phyloP scores from a whole-genome alignment of 768 basidiomycete species.

The Asterophora lycoperdoides region DNA sequence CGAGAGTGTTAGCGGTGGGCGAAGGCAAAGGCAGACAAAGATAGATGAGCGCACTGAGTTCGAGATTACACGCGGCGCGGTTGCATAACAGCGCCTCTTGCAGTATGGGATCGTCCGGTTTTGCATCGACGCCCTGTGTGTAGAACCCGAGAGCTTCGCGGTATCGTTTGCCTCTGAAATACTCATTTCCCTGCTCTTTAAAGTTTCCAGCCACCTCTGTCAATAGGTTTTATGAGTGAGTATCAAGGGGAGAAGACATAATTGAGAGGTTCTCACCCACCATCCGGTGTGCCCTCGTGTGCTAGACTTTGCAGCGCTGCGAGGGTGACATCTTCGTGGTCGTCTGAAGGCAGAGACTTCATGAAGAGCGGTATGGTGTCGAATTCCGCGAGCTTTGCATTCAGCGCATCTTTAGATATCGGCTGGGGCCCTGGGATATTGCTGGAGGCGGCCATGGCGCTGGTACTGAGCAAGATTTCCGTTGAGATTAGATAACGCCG shows the following conservation, averaged over 20 bases:
- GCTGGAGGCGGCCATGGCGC: slow-evolving; percentile 19
- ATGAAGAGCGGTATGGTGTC: slow-evolving; percentile 89
- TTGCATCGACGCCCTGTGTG: slow-evolving; percentile 82
- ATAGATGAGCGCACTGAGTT: slow-evolving; percentile 54
- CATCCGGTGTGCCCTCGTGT: slow-evolving; percentile 90
- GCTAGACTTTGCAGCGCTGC: slow-evolving; percentile 82
- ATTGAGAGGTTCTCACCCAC: slow-evolving; percentile 46
- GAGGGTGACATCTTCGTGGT: slow-evolving; percentile 58
- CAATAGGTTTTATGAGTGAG: neutral
- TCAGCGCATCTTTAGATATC: slow-evolving; percentile 26
- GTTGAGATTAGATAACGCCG: too few species aligned
- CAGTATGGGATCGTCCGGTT: slow-evolving; percentile 58
- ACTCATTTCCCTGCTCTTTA: slow-evolving; percentile 94
- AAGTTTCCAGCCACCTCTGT: slow-evolving; percentile 88
- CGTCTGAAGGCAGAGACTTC: slow-evolving; percentile 75
- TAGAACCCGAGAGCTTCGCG: slow-evolving; percentile 90
- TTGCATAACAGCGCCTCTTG: slow-evolving; percentile 77
- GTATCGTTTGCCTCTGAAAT: slow-evolving; percentile 82
- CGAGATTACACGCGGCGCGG: slow-evolving; percentile 90
- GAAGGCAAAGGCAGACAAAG: neutral
- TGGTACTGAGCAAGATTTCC: too few species aligned
- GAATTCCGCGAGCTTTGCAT: slow-evolving; percentile 39
- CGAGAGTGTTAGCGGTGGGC: neutral
- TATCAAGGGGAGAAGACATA: too few species aligned
- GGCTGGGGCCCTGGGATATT: slow-evolving; percentile 32